A percentile compares a stretch with the other conserved stretches of the same genome.
These are phyloP conservation scores for Zasmidium cellare DNA, from an alignment of 2,329 filamentous ascomycete genomes.

Conservation along the genomic window DNA sequence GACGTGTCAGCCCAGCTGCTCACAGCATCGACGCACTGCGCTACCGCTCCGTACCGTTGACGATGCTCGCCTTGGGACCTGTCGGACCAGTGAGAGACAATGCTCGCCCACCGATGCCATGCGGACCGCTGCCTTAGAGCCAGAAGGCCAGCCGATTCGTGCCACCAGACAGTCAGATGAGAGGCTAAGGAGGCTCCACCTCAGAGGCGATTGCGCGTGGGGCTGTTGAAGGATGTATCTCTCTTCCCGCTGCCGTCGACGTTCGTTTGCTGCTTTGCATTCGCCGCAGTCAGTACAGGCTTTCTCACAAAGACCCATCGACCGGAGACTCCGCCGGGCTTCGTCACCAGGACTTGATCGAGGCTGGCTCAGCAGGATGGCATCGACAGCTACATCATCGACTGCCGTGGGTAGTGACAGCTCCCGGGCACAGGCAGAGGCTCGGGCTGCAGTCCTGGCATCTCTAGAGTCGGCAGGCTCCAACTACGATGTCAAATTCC, in stretches of 20 bases:
- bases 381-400: constrained; percentile 20
- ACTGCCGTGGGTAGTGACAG: constrained; percentile 18
- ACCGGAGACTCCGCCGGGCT: too few species aligned
- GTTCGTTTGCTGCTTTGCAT: neutral
- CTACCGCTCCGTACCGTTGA: constrained; percentile 12
- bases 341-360: neutral
- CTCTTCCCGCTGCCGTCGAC: neutral
- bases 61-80: constrained; percentile 3
- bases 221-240: constrained; percentile 7
- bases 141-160: constrained; percentile 8
- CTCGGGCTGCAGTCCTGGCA: constrained; percentile 52
- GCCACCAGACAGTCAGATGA: constrained; percentile 16
- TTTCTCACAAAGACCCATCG: too few species aligned
- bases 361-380: neutral
- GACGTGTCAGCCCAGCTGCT: constrained; percentile 19
- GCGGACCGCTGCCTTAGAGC: constrained; percentile 14
- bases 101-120: constrained; percentile 11
- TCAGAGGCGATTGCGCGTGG: constrained; percentile 7
- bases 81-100: constrained; percentile 16
- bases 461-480: constrained; percentile 61
- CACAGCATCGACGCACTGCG: constrained; percentile 7
- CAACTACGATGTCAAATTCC: constrained; percentile 67
- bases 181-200: constrained; percentile 14
- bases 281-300: too few species aligned
- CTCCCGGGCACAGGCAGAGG: constrained; percentile 45